Percentiles rank a stretch among this genome's conserved stretches.
phyloP scores from a whole-genome alignment of 140 eudicot species.

The Anethum foeniculum region DNA sequence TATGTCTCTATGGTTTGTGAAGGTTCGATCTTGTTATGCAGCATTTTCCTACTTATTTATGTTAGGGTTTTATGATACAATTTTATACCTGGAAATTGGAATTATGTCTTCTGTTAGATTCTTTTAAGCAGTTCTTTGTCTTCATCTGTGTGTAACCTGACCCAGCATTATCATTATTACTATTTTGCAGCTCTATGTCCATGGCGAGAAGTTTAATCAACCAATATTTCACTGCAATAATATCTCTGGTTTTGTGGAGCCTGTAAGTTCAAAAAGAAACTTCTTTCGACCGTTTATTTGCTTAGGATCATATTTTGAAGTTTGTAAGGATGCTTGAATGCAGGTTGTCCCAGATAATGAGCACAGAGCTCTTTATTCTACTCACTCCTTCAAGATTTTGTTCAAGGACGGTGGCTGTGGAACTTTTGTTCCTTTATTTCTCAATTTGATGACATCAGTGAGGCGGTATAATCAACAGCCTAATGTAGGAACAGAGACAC shows the following conservation, averaged over 20 bases:
- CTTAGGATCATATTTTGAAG: background rate
- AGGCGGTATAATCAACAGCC: constrained; percentile 58
- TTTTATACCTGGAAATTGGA: background rate
- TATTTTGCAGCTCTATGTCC: constrained; percentile 67
- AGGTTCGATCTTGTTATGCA: background rate
- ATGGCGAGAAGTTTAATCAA: constrained; percentile 78
- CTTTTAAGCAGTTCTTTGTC: background rate
- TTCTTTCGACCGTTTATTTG: background rate
- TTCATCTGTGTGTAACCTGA: background rate
- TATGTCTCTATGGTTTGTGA: background rate
- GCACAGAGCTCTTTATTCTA: constrained; percentile 69
- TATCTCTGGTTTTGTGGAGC: constrained; percentile 84
- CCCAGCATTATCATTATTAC: background rate
- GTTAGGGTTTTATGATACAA: background rate
- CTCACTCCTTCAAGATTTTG: constrained; percentile 83
- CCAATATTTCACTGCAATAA: constrained; percentile 93
- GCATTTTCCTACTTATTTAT: background rate
- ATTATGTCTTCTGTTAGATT: background rate
- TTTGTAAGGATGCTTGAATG: background rate
- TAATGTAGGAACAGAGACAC: constrained; percentile 36
- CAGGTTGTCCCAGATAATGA: constrained; percentile 91
- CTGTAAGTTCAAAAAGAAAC: constrained; percentile 44
- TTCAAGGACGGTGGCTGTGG: constrained; percentile 99
- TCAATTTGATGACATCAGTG: constrained; percentile 65
- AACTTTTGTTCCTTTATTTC: constrained; percentile 76